Conservation (phyloP, 2,329 filamentous ascomycete genomes). For the Penicillium sp. region DNA sequence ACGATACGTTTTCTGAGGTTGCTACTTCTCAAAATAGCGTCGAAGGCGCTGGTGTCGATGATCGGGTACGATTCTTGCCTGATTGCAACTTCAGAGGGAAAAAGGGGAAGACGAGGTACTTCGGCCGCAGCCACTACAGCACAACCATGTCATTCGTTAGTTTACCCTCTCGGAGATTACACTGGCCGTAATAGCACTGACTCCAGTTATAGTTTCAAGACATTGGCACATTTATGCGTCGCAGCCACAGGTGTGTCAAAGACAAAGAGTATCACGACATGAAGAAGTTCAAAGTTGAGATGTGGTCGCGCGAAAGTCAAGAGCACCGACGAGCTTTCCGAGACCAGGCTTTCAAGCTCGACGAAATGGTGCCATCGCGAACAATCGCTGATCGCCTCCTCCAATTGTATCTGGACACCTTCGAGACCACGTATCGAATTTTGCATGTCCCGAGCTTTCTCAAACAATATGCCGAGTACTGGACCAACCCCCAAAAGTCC, state of each 20-base stretch:
- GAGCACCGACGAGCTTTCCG: conserved; percentile 34
- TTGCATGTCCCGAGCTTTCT: conserved; percentile 61
- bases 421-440: conserved; percentile 60
- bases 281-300: conserved; percentile 33
- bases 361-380: conserved; percentile 48
- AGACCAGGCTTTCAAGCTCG: conserved; percentile 33
- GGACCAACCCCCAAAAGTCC: conserved; percentile 47
- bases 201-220: conserved; percentile 30
- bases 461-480: conserved; percentile 58
- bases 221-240: conserved; percentile 29
- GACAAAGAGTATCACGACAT: conserved; percentile 30
- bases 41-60: conserved; percentile 26
- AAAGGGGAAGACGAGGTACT: conserved; percentile 33
- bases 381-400: conserved; percentile 55
- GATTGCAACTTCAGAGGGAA: conserved; percentile 35
- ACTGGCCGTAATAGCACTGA: conserved; percentile 4
- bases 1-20: conserved; percentile 19
- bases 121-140: conserved; percentile 35
- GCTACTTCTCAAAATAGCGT: conserved; percentile 9
- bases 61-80: conserved; percentile 32
- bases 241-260: conserved; percentile 19
- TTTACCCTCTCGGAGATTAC: not conserved
- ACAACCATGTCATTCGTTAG: conserved; percentile 37
- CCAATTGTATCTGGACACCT: conserved; percentile 56
- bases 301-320: conserved; percentile 32